Evolutionary conservation across 352 stramenopile species (phyloP), one percentile per base, ranked within the genome.

Genomic region (Phytophthora aleatoria): DNA sequence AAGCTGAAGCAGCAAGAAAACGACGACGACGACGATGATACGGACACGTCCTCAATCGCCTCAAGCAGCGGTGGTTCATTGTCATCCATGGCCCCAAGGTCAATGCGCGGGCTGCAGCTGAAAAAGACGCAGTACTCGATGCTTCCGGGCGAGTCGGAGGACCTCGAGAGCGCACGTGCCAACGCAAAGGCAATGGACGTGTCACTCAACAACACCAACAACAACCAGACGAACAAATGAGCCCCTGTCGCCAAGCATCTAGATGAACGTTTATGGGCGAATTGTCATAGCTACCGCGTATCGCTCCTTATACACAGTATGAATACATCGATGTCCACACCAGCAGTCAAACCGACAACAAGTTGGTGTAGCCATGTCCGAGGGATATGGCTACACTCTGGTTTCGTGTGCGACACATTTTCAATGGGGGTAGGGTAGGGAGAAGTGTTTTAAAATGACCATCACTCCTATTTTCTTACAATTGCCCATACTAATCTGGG

Each of bases 101-200:
- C 69, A 12, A 50, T 70, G 55, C 54, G 68, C 11, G 57, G 52
- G 10, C 42, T 69, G 43, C 75, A 87, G 39, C 47, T 74, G 20
- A 87, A 84, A 54, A 89, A 87, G 64, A 71, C 76, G 41, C 76
- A 86, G 31, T 91, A 91, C 65, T 73, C 80, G 52, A 83, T 79
- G 61, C 50, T 91, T 9, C 76, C 81, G 8, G 57, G 57, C 5
- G 63, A 69, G 15, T 75, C 67, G 13, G 53, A 72, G 3, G 57
- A 75, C 43, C 45, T 69, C 13, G 57, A 72, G 44, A 75, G 67
- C 35, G 63, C 67, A 27, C 63, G 67, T 3, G 52, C 67, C 16
- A 72, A 59, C 45, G 67, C 57, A 36, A 69, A 56, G 53, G 36
- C 36, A 3, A 64, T 75, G 30, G 52, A 65, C 5, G 26, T 24